Evolutionary conservation across 2,329 filamentous ascomycete species (phyloP).

Genomic region (Neofusicoccum umdonicola): DNA sequence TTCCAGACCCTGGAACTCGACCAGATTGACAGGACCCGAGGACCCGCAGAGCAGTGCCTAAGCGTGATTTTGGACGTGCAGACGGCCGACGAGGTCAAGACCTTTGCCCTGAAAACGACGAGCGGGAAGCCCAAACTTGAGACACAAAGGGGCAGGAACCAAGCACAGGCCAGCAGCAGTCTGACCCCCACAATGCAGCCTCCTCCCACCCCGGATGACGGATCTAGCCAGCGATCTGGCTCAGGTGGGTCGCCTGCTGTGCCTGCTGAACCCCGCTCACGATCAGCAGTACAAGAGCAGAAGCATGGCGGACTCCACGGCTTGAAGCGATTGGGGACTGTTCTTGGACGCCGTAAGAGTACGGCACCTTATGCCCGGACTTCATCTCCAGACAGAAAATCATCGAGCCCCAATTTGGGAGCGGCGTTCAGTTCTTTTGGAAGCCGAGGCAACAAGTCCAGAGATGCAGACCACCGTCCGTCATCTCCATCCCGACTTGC

Average conservation of each 20-base stretch:
- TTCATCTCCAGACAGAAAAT: slow-evolving; percentile 52
- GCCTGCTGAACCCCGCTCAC: slow-evolving; percentile 13
- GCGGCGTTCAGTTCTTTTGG: slow-evolving; percentile 61
- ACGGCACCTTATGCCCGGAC: slow-evolving; percentile 34
- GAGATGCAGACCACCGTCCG: slow-evolving; percentile 53
- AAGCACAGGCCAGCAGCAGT: slow-evolving; percentile 2
- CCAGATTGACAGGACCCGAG: slow-evolving; percentile 71
- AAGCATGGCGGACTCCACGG: slow-evolving; percentile 34
- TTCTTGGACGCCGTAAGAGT: slow-evolving; percentile 34
- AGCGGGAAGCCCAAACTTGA: slow-evolving; percentile 35
- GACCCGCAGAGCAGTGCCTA: slow-evolving; percentile 74
- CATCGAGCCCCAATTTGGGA: slow-evolving; percentile 53
- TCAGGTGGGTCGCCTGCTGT: slow-evolving; percentile 35
- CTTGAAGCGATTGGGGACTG: slow-evolving; percentile 42
- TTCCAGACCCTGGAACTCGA: slow-evolving; percentile 92
- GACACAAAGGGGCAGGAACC: slow-evolving; percentile 28
- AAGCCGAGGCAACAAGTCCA: slow-evolving; percentile 56
- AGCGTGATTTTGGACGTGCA: slow-evolving; percentile 82
- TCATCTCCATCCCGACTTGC: slow-evolving; percentile 32
- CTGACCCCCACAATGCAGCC: slow-evolving; percentile 9
- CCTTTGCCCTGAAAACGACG: slow-evolving; percentile 56
- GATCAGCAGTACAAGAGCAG: slow-evolving; percentile 27
- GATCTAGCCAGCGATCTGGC: slow-evolving; percentile 55
- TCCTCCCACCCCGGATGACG: slow-evolving; percentile 49
- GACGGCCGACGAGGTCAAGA: slow-evolving; percentile 81